Evolutionary conservation across 2,329 filamentous ascomycete genomes (phyloP).

Genomic region (Trichophyton schoenleinii): DNA sequence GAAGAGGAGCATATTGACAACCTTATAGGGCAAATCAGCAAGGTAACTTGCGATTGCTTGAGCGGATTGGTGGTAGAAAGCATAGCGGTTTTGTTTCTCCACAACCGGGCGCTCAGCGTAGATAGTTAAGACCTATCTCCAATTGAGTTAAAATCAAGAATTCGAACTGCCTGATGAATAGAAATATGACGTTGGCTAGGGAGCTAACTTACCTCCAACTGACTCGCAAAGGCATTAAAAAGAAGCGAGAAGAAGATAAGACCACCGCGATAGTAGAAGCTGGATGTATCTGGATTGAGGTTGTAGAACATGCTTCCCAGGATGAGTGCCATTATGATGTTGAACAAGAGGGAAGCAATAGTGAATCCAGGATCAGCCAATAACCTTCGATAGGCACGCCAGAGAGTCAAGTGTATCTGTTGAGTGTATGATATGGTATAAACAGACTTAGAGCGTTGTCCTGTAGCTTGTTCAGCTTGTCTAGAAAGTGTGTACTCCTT

Average conservation of each 20-base stretch:
- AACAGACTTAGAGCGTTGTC: slow-evolving; percentile 55
- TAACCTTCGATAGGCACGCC: slow-evolving; percentile 66
- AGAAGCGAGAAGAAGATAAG: slow-evolving; percentile 79
- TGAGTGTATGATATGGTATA: slow-evolving; percentile 67
- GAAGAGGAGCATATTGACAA: slow-evolving; percentile 61
- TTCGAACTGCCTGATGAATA: slow-evolving; percentile 17
- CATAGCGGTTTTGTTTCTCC: slow-evolving; percentile 77
- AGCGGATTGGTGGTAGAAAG: slow-evolving; percentile 76
- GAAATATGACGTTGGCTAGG: slow-evolving; percentile 11
- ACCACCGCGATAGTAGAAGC: slow-evolving; percentile 66
- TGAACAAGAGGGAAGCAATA: slow-evolving; percentile 51
- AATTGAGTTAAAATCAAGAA: neutral
- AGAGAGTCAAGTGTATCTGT: slow-evolving; percentile 66
- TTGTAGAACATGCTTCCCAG: slow-evolving; percentile 74
- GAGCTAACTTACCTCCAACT: slow-evolving; percentile 50
- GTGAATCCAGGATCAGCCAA: slow-evolving; percentile 63
- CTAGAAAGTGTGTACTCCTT: slow-evolving; percentile 18
- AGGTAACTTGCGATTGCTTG: slow-evolving; percentile 79
- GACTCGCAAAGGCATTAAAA: slow-evolving; percentile 71
- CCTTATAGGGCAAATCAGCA: slow-evolving; percentile 71
- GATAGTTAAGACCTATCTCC: slow-evolving; percentile 62
- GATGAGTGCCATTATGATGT: slow-evolving; percentile 63
- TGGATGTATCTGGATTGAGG: slow-evolving; percentile 47
- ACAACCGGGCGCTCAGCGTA: slow-evolving; percentile 86
- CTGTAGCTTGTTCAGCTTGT: slow-evolving; percentile 31